Percentiles rank a stretch among this genome's conserved stretches.
These are phyloP conservation scores for Ganoderma lingzhi DNA, from an alignment of 1,284 basidiomycete species.

Conservation along the genomic window DNA sequence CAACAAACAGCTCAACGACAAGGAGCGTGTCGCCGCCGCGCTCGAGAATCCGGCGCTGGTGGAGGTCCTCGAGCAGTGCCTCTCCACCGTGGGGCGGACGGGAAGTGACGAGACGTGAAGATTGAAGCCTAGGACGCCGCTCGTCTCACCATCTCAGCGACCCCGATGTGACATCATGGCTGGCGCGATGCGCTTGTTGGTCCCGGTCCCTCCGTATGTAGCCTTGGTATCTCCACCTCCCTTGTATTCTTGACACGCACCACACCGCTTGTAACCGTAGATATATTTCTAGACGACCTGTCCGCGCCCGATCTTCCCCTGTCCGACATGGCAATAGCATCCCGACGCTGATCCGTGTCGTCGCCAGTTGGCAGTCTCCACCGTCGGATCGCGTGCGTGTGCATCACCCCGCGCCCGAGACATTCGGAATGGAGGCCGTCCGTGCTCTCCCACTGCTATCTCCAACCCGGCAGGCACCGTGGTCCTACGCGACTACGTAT, in stretches of 20 bases:
- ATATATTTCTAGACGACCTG: neutral
- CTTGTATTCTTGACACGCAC: conserved; percentile 24
- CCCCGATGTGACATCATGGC: neutral
- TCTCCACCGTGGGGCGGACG: conserved; percentile 45
- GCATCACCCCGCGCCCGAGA: neutral
- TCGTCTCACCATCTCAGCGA: neutral
- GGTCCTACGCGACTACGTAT: neutral
- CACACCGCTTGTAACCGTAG: conserved; percentile 24
- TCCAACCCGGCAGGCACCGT: neutral
- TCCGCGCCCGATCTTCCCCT: neutral
- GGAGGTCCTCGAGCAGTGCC: conserved; percentile 90
- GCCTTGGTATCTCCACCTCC: conserved; percentile 2
- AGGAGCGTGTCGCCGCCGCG: conserved; percentile 97
- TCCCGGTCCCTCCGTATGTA: conserved; percentile 17
- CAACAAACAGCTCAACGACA: conserved; percentile 99
- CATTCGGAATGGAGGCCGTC: neutral
- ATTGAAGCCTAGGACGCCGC: neutral
- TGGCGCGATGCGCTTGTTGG: neutral
- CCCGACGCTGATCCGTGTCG: neutral
- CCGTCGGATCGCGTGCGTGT: neutral
- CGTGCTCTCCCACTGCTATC: conserved; percentile 2
- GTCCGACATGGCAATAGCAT: neutral
- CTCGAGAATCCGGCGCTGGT: conserved; percentile 91
- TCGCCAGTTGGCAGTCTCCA: neutral
- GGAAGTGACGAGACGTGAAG: conserved; percentile 12